Conservation (phyloP, 2,329 filamentous ascomycete genomes). For the Aspergillus sp. region DNA sequence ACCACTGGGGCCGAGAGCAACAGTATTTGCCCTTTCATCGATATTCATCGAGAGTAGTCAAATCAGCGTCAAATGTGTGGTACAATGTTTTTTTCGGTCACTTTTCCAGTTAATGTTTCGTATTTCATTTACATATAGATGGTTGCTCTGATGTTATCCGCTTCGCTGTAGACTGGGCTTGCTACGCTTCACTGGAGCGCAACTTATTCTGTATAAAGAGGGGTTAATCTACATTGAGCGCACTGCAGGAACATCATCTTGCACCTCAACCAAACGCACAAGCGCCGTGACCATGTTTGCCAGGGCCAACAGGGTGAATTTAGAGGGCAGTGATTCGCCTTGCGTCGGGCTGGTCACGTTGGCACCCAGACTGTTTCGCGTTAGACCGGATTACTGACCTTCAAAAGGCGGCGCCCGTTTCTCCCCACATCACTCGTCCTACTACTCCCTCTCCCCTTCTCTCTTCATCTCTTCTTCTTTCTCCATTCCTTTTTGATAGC, state of each 20-base stretch:
- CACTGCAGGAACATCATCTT: constrained; percentile 10
- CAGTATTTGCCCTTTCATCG: background rate
- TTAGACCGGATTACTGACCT: constrained; percentile 38
- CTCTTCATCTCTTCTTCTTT: constrained; percentile 18
- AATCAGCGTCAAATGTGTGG: background rate
- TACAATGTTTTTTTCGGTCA: background rate
- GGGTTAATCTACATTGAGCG: constrained; percentile 1
- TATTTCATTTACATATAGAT: background rate
- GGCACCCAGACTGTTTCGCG: constrained; percentile 35
- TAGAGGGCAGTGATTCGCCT: constrained; percentile 18
- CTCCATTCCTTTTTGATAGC: constrained; percentile 18
- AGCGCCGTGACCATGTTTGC: constrained; percentile 1
- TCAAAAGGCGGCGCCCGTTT: constrained; percentile 40
- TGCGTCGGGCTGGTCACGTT: constrained; percentile 35
- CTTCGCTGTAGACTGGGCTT: background rate
- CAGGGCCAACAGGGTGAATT: constrained; percentile 7
- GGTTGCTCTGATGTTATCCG: background rate
- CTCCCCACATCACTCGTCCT: constrained; percentile 32
- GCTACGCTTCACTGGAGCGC: background rate
- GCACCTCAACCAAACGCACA: background rate
- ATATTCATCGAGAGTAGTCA: background rate
- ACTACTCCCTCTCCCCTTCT: constrained; percentile 17
- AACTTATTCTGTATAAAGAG: background rate
- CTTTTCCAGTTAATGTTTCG: background rate
- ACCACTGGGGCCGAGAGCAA: background rate